Conservation (phyloP, 2,329 filamentous ascomycete species). For the Alternaria viburni region DNA sequence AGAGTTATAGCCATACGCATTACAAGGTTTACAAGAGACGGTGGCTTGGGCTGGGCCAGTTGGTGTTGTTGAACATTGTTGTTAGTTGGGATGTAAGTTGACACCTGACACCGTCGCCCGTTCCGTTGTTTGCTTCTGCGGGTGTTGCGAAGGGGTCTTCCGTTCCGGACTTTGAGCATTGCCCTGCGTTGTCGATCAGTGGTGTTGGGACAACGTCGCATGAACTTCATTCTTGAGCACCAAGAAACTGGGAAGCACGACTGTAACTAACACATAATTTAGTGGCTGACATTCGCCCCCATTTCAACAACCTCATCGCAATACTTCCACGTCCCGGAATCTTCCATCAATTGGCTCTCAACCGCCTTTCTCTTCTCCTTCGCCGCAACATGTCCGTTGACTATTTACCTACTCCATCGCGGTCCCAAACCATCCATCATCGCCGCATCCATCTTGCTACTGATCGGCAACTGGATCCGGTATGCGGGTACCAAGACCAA, state of each 20-base stretch:
- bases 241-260: neutral
- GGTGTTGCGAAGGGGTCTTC: neutral
- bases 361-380: slow-evolving; percentile 89
- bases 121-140: neutral
- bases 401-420: slow-evolving; percentile 77
- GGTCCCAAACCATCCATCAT: slow-evolving; percentile 82
- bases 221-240: neutral
- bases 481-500: slow-evolving; percentile 70
- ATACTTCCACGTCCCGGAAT: slow-evolving; percentile 78
- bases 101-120: neutral
- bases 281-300: slow-evolving; percentile 94
- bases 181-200: neutral
- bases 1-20: slow-evolving; percentile 39
- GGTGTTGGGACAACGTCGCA: neutral
- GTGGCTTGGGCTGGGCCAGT: slow-evolving; percentile 84
- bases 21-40: slow-evolving; percentile 77
- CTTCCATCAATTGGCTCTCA: slow-evolving; percentile 89
- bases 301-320: slow-evolving; percentile 74
- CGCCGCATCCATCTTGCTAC: slow-evolving; percentile 71
- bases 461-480: slow-evolving; percentile 90
- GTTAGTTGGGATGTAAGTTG: slow-evolving; percentile 91
- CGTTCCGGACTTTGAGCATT: neutral
- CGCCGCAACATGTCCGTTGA: slow-evolving; percentile 70
- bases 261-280: neutral
- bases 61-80: slow-evolving; percentile 88